Percentiles rank a stretch among this genome's conserved stretches.
These are phyloP conservation scores for Pleurotus cornucopiae DNA, from an alignment of 768 basidiomycete species.

Conservation along the genomic window DNA sequence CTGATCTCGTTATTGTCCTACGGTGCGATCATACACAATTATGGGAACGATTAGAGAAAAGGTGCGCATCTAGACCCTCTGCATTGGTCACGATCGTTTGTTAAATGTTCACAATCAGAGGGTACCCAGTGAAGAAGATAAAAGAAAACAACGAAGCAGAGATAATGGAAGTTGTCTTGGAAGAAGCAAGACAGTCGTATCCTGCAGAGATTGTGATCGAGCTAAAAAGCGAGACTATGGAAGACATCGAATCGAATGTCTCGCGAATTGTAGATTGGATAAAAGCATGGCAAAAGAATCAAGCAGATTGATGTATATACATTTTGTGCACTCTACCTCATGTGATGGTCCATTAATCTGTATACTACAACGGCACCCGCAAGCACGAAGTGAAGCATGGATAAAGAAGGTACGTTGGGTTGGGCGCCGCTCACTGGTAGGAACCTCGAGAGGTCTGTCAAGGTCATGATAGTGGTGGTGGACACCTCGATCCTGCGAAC, in stretches of 20 bases:
- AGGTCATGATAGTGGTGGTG: constrained; percentile 10
- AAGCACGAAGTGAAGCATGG: neutral
- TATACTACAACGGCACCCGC: neutral
- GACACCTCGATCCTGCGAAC: constrained; percentile 9
- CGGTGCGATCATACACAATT: constrained; percentile 83
- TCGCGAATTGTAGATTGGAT: constrained; percentile 87
- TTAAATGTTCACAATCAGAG: constrained; percentile 38
- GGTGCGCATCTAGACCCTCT: constrained; percentile 42
- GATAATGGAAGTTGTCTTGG: constrained; percentile 90
- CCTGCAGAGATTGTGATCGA: constrained; percentile 83
- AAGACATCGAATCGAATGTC: constrained; percentile 87
- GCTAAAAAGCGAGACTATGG: constrained; percentile 68
- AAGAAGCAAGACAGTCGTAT: constrained; percentile 88
- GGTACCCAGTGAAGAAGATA: constrained; percentile 88
- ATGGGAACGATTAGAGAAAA: constrained; percentile 87
- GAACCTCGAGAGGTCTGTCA: constrained; percentile 10
- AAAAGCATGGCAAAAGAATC: constrained; percentile 56
- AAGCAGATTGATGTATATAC: constrained; percentile 12
- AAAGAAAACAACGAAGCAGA: constrained; percentile 99
- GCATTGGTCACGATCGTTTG: constrained; percentile 2
- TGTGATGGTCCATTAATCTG: no score
- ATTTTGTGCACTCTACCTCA: no score
- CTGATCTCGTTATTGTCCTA: constrained; percentile 90
- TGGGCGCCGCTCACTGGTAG: constrained; percentile 10
- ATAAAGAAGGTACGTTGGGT: neutral